Percentiles rank a stretch among this genome's conserved stretches.
Evolutionary conservation across 306 rosid species (phyloP).

Genomic region (Casuarina glauca): DNA sequence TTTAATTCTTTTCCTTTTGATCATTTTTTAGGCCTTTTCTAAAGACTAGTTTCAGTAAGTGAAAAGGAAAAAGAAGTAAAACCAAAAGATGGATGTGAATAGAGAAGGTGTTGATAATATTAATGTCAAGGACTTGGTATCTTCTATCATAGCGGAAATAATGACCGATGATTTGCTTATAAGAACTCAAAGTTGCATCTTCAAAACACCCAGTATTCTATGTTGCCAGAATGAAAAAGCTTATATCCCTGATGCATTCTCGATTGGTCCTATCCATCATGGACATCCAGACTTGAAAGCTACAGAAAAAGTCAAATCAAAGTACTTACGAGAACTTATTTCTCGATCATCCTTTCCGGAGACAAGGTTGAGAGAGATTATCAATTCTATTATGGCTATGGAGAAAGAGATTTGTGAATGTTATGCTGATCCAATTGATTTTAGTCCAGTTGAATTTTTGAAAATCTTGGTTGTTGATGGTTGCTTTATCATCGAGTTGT

Average conservation of each 20-base stretch:
- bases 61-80: neutral
- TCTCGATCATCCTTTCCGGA: neutral
- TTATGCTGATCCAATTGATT: constrained; percentile 1
- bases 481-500: constrained; percentile 32
- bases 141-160: neutral
- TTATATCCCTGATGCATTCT: neutral
- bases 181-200: constrained; percentile 15
- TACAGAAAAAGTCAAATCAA: constrained; percentile 9
- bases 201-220: constrained; percentile 20
- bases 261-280: constrained; percentile 27
- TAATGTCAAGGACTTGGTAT: neutral
- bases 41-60: neutral
- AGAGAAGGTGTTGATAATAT: neutral
- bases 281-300: neutral
- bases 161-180: neutral
- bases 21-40: neutral
- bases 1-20: neutral
- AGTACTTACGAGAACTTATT: neutral
- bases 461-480: constrained; percentile 35
- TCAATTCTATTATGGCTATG: neutral
- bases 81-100: neutral
- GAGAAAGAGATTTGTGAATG: neutral
- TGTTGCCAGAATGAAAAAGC: neutral
- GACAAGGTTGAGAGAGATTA: neutral
- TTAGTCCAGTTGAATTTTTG: neutral